These are phyloP conservation scores for Cytospora piceicola DNA, from an alignment of 2,329 filamentous ascomycete genomes.

Conservation along the genomic window DNA sequence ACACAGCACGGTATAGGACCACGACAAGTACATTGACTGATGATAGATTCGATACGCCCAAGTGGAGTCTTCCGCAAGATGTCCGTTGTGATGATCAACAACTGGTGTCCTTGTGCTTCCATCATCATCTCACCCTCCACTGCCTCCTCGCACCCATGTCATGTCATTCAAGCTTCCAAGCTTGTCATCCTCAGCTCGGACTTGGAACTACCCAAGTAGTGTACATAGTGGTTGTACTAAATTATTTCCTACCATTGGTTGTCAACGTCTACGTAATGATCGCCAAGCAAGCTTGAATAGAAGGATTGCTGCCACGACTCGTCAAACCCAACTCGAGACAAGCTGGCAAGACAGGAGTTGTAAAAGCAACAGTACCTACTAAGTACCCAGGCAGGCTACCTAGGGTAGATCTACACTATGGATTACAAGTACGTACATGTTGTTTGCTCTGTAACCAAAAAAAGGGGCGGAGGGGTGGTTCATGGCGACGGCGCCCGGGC, in stretches of 20 bases:
- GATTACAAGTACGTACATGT: neutral
- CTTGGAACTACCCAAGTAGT: neutral
- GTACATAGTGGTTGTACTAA: neutral
- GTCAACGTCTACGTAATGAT: conserved; percentile 18
- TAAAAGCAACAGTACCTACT: too few relatives aligned
- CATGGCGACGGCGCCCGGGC: conserved; percentile 20
- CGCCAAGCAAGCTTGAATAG: conserved; percentile 4
- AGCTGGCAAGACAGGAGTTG: neutral
- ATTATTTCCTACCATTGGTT: neutral
- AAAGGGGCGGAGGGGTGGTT: conserved; percentile 15
- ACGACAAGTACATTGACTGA: too few relatives aligned
- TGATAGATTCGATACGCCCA: neutral
- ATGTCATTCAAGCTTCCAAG: neutral
- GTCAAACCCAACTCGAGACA: conserved; percentile 10
- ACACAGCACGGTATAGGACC: too few relatives aligned
- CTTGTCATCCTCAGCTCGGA: neutral
- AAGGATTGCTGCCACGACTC: conserved; percentile 20
- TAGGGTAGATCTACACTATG: neutral
- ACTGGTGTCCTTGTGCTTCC: conserved; percentile 1
- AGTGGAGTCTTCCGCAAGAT: neutral
- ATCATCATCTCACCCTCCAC: conserved; percentile 6
- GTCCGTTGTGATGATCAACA: neutral
- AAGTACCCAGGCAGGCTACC: neutral
- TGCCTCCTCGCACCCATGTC: neutral
- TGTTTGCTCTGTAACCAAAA: conserved; percentile 15